Conservation (phyloP, 1,284 basidiomycete species). For the Malassezia slooffiae region DNA sequence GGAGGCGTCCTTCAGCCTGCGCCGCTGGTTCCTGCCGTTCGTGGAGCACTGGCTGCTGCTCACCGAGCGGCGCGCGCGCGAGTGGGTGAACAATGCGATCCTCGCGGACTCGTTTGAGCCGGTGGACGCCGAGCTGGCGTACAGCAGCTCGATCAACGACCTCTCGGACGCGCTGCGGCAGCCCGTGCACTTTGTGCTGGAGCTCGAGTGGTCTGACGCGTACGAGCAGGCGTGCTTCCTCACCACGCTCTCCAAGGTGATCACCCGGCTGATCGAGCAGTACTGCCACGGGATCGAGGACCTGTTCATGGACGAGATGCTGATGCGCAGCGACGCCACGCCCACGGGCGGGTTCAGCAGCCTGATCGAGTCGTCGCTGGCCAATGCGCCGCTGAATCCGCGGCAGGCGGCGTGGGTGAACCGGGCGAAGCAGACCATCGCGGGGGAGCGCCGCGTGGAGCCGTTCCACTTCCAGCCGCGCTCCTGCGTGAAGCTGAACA, state of each 20-base stretch:
- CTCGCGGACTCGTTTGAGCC: constrained; percentile 52
- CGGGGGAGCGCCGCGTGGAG: constrained; percentile 78
- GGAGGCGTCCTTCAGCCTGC: constrained; percentile 22
- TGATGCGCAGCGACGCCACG: background rate
- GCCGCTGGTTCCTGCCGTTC: constrained; percentile 69
- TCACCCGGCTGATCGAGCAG: constrained; percentile 80
- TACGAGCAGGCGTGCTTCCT: constrained; percentile 82
- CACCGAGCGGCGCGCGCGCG: constrained; percentile 76
- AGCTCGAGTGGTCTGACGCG: constrained; percentile 80
- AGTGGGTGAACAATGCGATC: constrained; percentile 61
- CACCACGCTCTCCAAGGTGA: constrained; percentile 63
- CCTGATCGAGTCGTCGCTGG: no score
- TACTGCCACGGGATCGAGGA: constrained; percentile 80
- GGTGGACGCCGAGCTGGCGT: constrained; percentile 54
- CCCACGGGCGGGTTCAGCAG: no score
- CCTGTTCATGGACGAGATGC: constrained; percentile 83
- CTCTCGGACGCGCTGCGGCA: constrained; percentile 86
- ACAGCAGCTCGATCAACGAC: constrained; percentile 90
- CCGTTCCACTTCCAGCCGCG: constrained; percentile 80
- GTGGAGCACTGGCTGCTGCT: constrained; percentile 80
- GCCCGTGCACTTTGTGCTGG: constrained; percentile 75
- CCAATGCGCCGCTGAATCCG: constrained; percentile 17
- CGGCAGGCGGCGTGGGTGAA: constrained; percentile 82
- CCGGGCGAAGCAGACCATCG: constrained; percentile 67
- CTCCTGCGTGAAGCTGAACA: constrained; percentile 89